These are phyloP conservation scores for Chalaropsis ovoidea DNA, from an alignment of 2,329 filamentous ascomycete genomes.

Conservation along the genomic window DNA sequence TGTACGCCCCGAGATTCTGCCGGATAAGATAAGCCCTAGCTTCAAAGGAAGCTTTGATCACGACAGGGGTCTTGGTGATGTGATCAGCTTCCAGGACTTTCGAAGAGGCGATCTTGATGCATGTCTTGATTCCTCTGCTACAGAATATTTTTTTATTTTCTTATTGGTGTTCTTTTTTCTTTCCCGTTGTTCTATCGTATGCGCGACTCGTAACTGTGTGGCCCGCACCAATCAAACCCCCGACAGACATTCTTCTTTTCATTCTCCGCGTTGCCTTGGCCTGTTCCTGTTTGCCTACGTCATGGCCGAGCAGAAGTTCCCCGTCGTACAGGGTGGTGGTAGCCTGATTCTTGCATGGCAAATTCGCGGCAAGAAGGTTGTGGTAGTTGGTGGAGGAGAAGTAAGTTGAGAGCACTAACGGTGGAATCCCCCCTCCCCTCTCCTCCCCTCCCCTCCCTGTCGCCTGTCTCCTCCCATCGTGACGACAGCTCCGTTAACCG, in stretches of 20 bases:
- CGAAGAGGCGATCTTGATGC: neutral
- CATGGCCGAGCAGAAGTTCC: slow-evolving; percentile 43
- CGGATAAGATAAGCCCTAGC: slow-evolving; percentile 19
- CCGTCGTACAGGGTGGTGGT: slow-evolving; percentile 76
- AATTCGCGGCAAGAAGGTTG: slow-evolving; percentile 72
- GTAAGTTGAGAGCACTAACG: slow-evolving; percentile 41
- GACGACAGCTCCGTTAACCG: slow-evolving; percentile 3
- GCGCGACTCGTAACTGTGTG: too few species aligned
- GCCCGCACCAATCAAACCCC: too few species aligned
- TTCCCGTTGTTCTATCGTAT: too few species aligned
- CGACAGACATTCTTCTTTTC: too few species aligned
- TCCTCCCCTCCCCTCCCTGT: neutral
- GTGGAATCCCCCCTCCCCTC: slow-evolving; percentile 14
- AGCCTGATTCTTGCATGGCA: slow-evolving; percentile 96
- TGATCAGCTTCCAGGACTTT: neutral
- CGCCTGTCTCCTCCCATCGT: neutral
- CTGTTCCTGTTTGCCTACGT: neutral
- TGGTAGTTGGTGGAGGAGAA: slow-evolving; percentile 94
- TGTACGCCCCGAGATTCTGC: slow-evolving; percentile 9
- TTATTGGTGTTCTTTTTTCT: neutral
- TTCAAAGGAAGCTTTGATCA: slow-evolving; percentile 5
- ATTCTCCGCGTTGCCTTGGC: too few species aligned
- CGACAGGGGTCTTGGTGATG: slow-evolving; percentile 1
- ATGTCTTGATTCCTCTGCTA: neutral
- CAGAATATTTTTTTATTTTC: neutral